Evolutionary conservation across 257 asterid genomes (phyloP).

Genomic region (Knoxia roxburghii): DNA sequence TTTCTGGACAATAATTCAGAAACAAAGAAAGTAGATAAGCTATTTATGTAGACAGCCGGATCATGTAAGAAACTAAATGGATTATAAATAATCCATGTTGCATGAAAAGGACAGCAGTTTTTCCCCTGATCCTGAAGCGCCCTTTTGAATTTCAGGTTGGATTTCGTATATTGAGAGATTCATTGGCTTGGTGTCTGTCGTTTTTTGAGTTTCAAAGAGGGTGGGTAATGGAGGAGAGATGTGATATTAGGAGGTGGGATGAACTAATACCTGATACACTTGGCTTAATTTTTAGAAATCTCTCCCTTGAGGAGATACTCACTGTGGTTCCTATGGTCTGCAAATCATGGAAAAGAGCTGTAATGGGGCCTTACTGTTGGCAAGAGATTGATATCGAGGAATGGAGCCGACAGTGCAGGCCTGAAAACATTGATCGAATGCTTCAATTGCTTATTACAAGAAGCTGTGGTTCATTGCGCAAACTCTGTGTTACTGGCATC

Average conservation of each 20-base stretch:
- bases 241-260: constrained; percentile 52
- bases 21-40: neutral
- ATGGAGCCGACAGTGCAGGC: constrained; percentile 57
- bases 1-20: neutral
- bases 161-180: neutral
- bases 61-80: neutral
- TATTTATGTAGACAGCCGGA: neutral
- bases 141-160: constrained; percentile 7
- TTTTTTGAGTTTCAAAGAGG: neutral
- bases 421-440: constrained; percentile 52
- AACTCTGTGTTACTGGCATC: constrained; percentile 58
- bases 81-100: neutral
- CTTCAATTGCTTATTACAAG: constrained; percentile 52
- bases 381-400: constrained; percentile 87
- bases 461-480: constrained; percentile 64
- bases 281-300: constrained; percentile 74
- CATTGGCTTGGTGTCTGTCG: neutral
- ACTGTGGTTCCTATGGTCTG: constrained; percentile 78
- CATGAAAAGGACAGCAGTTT: no score
- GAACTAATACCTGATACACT: constrained; percentile 83
- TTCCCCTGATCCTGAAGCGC: neutral
- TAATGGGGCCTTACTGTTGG: constrained; percentile 79
- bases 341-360: constrained; percentile 78
- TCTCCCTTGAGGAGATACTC: constrained; percentile 55
- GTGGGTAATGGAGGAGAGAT: constrained; percentile 44